phyloP scores from a whole-genome alignment of 495 filamentous ascomycete genomes.

The Annulohypoxylon moriforme region DNA sequence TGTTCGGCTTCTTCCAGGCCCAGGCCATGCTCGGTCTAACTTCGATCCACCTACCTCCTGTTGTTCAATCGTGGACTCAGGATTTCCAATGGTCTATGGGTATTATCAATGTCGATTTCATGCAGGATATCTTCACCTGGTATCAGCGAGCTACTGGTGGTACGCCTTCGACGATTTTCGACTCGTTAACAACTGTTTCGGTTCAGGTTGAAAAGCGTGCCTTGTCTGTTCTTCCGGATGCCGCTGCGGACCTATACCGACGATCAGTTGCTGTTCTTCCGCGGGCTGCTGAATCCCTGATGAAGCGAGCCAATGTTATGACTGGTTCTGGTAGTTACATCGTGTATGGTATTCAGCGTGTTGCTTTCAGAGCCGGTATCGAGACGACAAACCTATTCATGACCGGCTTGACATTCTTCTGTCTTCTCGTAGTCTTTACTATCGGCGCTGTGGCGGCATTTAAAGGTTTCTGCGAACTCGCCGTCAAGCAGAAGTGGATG shows the following conservation, averaged over 20 bases:
- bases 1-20: conserved; percentile 95
- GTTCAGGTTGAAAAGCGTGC: conserved; percentile 82
- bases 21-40: conserved; percentile 96
- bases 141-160: conserved; percentile 96
- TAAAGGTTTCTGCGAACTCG: conserved; percentile 80
- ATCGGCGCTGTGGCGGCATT: conserved; percentile 79
- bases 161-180: conserved; percentile 82
- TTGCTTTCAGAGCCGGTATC: conserved; percentile 85
- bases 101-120: conserved; percentile 87
- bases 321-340: conserved; percentile 67
- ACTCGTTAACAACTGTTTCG: conserved; percentile 77
- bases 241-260: conserved; percentile 56
- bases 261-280: conserved; percentile 39
- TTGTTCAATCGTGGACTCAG: conserved; percentile 94
- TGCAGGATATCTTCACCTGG: conserved; percentile 92
- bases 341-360: conserved; percentile 88
- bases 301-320: conserved; percentile 60
- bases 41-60: conserved; percentile 85
- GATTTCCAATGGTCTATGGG: conserved; percentile 99
- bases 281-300: conserved; percentile 49
- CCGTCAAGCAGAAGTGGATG: conserved; percentile 78
- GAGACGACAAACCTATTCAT: conserved; percentile 95
- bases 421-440: conserved; percentile 79
- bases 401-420: conserved; percentile 90
- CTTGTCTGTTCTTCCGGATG: conserved; percentile 63